Base-by-base conservation (phyloP, 805 yeast genomes). In the Saccharomycopsis amapae region DNA sequence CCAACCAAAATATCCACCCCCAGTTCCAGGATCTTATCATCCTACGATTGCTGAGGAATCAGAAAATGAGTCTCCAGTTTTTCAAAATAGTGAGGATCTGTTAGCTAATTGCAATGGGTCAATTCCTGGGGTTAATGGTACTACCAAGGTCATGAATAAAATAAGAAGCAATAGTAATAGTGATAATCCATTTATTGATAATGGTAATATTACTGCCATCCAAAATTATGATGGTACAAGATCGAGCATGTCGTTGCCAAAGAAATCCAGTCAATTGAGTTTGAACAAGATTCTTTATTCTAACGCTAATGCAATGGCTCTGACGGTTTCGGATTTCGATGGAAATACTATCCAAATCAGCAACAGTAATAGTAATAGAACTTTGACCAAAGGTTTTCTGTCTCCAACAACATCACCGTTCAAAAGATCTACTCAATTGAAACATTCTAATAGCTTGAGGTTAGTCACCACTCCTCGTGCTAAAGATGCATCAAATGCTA, bases 201-300 rank as follows among this genome's bases (percentile, higher is more conserved):
- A 5, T 13, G 28, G 28, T 15, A 25, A 25, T 22, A 26, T 36
- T 20, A 30, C 13, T 5, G 15, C 22, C 17, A 22, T 26, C 28
- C 18, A 18, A n/a, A 23, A 22, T 23, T 12, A n/a, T 17, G n/a
- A 9, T 10, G 4, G 5, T 4, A 31, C 31, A 2, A 31, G 23
- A 23, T 40, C 44, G 4, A 15, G 13, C 10, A 23, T 44, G 3
- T 25, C 33, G n/a, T 40, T 45, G 17, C 48, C 50, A 18, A 42
- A 41, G 19, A 46, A 46, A 26, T 22, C 46, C 9, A 46, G 50
- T 46, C 50, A 36, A 26, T 12, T 42, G 23, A 46, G 50, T 38
- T 33, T 46, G 24, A 46, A 43, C 22, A 38, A 46, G 34, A 25
- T 41, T 3, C 28, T 45, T 5, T 31, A 38, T 17, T 17, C 34